Percentiles rank a stretch among this genome's conserved stretches.
phyloP scores from a whole-genome alignment of 2,329 filamentous ascomycete species.

The Arthrobotrys pseudoclavata region DNA sequence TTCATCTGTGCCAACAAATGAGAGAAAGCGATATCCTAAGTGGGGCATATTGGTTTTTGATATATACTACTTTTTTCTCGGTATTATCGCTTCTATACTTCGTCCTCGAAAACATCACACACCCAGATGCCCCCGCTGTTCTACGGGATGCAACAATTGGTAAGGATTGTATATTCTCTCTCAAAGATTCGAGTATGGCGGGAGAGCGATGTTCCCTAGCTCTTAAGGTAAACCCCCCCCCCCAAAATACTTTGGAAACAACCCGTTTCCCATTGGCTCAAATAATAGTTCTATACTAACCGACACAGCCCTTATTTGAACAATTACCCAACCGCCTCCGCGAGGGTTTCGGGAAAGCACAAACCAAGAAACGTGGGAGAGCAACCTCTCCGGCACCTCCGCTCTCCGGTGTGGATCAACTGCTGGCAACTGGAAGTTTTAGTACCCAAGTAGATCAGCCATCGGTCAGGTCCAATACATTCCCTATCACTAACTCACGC shows the following conservation, averaged over 20 bases:
- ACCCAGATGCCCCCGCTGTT: slow-evolving; percentile 80
- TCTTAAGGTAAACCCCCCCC: slow-evolving; percentile 73
- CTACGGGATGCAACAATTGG: slow-evolving; percentile 87
- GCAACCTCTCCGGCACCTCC: slow-evolving; percentile 69
- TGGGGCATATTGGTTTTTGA: slow-evolving; percentile 87
- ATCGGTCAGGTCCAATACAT: slow-evolving; percentile 62
- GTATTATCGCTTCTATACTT: slow-evolving; percentile 84
- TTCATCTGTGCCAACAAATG: slow-evolving; percentile 84
- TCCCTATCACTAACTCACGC: slow-evolving; percentile 61
- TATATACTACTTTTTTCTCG: slow-evolving; percentile 86
- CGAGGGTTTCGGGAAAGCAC: slow-evolving; percentile 67
- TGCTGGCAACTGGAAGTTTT: slow-evolving; percentile 60
- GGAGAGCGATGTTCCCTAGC: slow-evolving; percentile 86
- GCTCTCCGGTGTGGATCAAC: slow-evolving; percentile 65
- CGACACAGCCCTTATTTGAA: slow-evolving; percentile 80
- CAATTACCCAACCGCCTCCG: slow-evolving; percentile 81
- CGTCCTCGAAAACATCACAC: slow-evolving; percentile 83
- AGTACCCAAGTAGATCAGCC: slow-evolving; percentile 63
- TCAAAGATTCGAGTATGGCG: slow-evolving; percentile 87
- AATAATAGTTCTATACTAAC: slow-evolving; percentile 27
- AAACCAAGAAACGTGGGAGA: slow-evolving; percentile 71
- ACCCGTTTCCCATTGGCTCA: too few relatives aligned
- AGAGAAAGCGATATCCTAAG: slow-evolving; percentile 80
- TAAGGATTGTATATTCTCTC: slow-evolving; percentile 81
- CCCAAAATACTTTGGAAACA: neutral